Base-by-base conservation (phyloP, 176 grass and related monocot genomes). In the Phoenix dactylifera region DNA sequence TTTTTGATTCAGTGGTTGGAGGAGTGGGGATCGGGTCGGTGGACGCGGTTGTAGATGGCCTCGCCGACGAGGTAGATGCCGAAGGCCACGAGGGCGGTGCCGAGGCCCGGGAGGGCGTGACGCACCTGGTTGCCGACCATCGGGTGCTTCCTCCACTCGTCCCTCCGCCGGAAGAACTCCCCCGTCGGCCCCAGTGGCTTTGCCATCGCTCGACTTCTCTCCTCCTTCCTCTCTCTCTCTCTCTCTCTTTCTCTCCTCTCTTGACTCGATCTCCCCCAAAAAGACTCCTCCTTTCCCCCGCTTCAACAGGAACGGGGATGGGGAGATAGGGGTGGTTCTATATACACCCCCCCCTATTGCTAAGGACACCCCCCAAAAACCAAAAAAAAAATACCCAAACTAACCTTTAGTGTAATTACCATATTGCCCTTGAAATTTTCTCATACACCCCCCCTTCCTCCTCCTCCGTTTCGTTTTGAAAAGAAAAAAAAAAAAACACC, bases 41-140 rank as follows among this genome's bases (percentile, higher is more conserved):
- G 60, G 62, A 97, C 29, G 62, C 62, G 80, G 73, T 88, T 91
- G 84, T 91, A 97, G 75, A 84, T 76, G 25, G 83, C 77, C 78
- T 97, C 92, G n/a, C 80, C 87, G 50, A 80, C 84, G 66, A 97
- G 70, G 78, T 97, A 97, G 81, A 97, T 75, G 57, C 92, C 92
- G 70, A 91, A 97, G 58, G 92, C 87, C 77, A 97, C 87, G 70
- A 97, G 77, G 32, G 92, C 87, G 75, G 88, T 97, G 70, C 92
- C 92, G 67, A 97, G 84, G 24, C 92, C 92, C 4, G 92, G 92
- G 0, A 76, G 75, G 24, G 92, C 83, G 24, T 82, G 68, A 66
- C 92, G 92, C 55, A 97, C 49, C 68, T 97, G 81, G 76, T 97
- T 91, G 51, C 74, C 74, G 57, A 83, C 62, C 81, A 76, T 70